Percentiles rank a stretch among this genome's conserved stretches.
Conservation (phyloP, 169 alveolate genomes). For the Ichthyophthirius multifiliis region DNA sequence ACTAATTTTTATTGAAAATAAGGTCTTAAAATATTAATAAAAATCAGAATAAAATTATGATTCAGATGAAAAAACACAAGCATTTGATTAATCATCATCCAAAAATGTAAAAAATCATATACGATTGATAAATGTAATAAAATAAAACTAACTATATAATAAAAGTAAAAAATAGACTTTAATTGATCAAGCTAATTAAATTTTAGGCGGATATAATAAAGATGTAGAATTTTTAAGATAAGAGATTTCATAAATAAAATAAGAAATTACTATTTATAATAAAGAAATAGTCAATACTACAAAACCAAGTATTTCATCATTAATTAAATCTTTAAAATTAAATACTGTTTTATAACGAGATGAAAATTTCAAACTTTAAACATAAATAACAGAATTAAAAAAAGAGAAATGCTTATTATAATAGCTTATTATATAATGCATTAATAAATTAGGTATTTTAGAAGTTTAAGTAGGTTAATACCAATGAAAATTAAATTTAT, state of each 20-base stretch:
- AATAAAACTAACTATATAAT: neutral
- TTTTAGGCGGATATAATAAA: conserved; percentile 8
- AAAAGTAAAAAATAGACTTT: neutral
- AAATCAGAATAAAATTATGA: neutral
- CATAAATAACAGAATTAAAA: conserved; percentile 11
- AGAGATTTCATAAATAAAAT: conserved; percentile 14
- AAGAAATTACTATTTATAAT: conserved; percentile 4
- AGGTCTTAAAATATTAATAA: too few species aligned
- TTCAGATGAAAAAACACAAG: neutral
- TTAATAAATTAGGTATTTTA: neutral
- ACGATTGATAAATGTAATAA: conserved; percentile 6
- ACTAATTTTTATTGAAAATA: too few species aligned
- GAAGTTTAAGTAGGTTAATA: conserved; percentile 24
- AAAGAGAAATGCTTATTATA: conserved; percentile 14
- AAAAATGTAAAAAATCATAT: conserved; percentile 34
- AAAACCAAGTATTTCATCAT: conserved; percentile 17
- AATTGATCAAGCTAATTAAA: conserved; percentile 8
- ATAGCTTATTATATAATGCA: conserved; percentile 16
- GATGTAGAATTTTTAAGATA: conserved; percentile 16
- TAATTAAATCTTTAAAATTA: conserved; percentile 18
- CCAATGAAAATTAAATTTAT: too few species aligned
- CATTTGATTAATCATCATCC: conserved; percentile 19
- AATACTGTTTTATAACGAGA: conserved; percentile 20
- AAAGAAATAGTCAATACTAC: conserved; percentile 31
- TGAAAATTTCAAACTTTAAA: conserved; percentile 23